Percentiles rank a stretch among this genome's conserved stretches.
Evolutionary conservation across 2,329 filamentous ascomycete genomes (phyloP).

Genomic region (Clarireedia monteithiana): DNA sequence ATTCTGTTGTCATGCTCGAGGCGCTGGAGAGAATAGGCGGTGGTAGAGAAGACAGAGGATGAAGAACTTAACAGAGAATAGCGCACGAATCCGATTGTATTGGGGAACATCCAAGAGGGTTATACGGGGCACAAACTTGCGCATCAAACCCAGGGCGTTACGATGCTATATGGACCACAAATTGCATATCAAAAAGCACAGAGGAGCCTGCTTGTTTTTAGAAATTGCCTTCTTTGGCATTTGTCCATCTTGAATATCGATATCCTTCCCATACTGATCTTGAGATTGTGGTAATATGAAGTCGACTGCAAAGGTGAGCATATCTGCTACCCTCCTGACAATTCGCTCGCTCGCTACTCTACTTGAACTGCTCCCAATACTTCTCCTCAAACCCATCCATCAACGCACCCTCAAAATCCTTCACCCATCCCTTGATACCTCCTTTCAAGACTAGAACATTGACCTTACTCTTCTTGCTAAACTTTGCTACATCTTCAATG

Average conservation of each 20-base stretch:
- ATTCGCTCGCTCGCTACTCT: neutral
- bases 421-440: slow-evolving; percentile 50
- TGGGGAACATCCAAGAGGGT: neutral
- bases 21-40: slow-evolving; percentile 62
- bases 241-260: no score
- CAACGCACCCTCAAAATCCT: slow-evolving; percentile 36
- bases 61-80: neutral
- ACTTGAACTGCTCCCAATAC: slow-evolving; percentile 28
- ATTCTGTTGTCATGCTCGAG: slow-evolving; percentile 98
- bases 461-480: slow-evolving; percentile 34
- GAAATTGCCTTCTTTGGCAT: neutral
- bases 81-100: neutral
- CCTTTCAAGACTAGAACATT: slow-evolving; percentile 42
- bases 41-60: slow-evolving; percentile 38
- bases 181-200: slow-evolving; percentile 4
- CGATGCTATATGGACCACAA: slow-evolving; percentile 8
- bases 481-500: slow-evolving; percentile 36
- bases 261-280: no score
- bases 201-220: neutral
- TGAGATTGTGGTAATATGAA: no score
- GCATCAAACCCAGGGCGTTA: slow-evolving; percentile 7
- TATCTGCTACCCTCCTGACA: neutral
- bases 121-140: slow-evolving; percentile 1
- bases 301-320: neutral
- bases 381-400: slow-evolving; percentile 44